Conservation (phyloP, 2,329 filamentous ascomycete genomes). For the Aciculosporium take region DNA sequence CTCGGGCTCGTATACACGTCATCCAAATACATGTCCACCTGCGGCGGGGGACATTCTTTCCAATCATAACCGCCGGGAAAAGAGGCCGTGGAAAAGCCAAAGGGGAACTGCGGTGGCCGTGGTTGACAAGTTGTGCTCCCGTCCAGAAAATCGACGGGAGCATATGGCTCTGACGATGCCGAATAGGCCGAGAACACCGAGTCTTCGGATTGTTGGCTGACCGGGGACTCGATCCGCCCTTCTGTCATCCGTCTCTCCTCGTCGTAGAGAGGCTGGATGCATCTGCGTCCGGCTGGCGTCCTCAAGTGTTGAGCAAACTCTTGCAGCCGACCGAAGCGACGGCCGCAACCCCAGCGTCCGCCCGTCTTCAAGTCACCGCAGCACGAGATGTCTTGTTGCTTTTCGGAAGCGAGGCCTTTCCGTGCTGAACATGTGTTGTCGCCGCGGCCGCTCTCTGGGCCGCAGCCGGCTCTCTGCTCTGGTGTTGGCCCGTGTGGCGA, state of each 20-base stretch:
- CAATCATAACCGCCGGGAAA: not conserved
- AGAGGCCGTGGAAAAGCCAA: not conserved
- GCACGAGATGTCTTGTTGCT: not conserved
- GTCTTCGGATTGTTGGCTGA: not conserved
- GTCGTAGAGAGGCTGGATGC: constrained; percentile 5
- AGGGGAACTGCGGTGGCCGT: not conserved
- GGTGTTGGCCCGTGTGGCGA: not conserved
- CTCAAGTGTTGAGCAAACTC: constrained; percentile 2
- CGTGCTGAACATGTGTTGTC: not conserved
- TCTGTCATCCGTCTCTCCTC: not conserved
- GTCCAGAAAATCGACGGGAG: not conserved
- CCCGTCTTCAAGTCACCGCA: not conserved
- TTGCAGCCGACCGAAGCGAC: not conserved
- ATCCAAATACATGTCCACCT: not conserved
- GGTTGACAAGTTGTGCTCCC: not conserved
- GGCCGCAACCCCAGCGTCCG: constrained; percentile 4
- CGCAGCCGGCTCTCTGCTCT: too few species aligned
- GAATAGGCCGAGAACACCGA: not conserved
- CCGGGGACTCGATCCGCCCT: not conserved
- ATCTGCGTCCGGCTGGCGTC: constrained; percentile 1
- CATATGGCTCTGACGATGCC: not conserved
- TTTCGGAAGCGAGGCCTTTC: not conserved
- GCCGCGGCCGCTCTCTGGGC: too few species aligned
- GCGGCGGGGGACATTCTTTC: not conserved
- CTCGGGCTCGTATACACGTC: not conserved